Evolutionary conservation across 2,329 filamentous ascomycete genomes (phyloP).

Genomic region (Fusarium fujikuroi): DNA sequence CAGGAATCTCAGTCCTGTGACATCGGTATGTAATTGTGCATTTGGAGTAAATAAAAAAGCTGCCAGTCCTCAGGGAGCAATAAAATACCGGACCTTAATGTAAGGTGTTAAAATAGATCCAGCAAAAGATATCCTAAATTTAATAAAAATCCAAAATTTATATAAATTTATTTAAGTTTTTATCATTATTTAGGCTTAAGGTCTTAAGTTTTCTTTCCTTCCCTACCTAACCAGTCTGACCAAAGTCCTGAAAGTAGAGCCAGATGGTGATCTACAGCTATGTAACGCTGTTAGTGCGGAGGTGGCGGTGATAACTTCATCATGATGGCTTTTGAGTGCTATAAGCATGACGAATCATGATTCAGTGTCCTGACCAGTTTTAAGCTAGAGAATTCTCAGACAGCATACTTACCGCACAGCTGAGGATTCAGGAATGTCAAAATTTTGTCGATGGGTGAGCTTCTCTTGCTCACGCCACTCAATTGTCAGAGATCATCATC

Average conservation of each 20-base stretch:
- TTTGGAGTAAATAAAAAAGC: no score
- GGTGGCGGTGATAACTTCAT: slow-evolving; percentile 16
- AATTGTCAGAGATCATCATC: not conserved
- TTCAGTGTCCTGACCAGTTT: not conserved
- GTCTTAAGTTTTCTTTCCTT: no score
- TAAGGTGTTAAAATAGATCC: no score
- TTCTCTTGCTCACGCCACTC: not conserved
- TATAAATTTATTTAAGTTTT: no score
- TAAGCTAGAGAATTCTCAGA: not conserved
- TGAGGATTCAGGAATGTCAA: not conserved
- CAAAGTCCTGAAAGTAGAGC: not conserved
- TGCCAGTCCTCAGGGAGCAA: not conserved
- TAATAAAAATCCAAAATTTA: no score
- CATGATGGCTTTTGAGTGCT: slow-evolving; percentile 3
- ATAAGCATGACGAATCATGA: not conserved
- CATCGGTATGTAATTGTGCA: not conserved
- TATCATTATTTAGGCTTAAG: no score
- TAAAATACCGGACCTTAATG: no score
- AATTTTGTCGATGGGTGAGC: not conserved
- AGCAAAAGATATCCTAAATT: no score
- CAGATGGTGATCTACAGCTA: not conserved
- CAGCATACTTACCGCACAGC: not conserved
- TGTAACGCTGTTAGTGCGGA: not conserved
- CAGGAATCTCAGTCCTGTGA: not conserved
- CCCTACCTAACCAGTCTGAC: not conserved